Percentiles rank a stretch among this genome's conserved stretches.
Conservation (phyloP, 1,139 yeast species). For the Lipomyces yarrowii region DNA sequence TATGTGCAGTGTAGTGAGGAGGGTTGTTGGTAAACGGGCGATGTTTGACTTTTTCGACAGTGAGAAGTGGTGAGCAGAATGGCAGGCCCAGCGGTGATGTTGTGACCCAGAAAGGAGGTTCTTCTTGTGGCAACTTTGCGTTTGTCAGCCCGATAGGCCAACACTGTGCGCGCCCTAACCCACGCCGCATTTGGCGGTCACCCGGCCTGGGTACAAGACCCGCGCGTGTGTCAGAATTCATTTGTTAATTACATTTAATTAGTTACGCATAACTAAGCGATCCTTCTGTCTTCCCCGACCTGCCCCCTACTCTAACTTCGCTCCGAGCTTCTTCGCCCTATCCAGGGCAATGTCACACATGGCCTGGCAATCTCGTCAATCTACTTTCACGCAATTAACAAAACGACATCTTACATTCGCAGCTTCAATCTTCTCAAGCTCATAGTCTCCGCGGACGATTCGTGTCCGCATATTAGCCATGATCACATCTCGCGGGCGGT, state of each 20-base stretch:
- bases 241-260: no score
- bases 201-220: neutral
- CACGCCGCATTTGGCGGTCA: neutral
- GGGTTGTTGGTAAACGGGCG: neutral
- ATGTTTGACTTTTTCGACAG: neutral
- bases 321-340: slow-evolving; percentile 59
- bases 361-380: slow-evolving; percentile 45
- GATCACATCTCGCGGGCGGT: slow-evolving; percentile 65
- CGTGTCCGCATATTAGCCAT: slow-evolving; percentile 67
- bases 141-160: neutral
- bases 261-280: no score
- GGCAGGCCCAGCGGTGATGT: neutral
- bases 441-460: slow-evolving; percentile 57
- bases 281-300: no score
- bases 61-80: neutral
- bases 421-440: slow-evolving; percentile 63
- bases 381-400: neutral
- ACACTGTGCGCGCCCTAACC: neutral
- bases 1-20: neutral
- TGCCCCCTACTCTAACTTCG: slow-evolving; percentile 28
- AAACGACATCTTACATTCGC: slow-evolving; percentile 50
- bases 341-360: slow-evolving; percentile 91
- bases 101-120: neutral
- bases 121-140: neutral
- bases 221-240: neutral